Evolutionary conservation across 371 early-diverging fungal species (phyloP).

Genomic region (Mortierella sp.): DNA sequence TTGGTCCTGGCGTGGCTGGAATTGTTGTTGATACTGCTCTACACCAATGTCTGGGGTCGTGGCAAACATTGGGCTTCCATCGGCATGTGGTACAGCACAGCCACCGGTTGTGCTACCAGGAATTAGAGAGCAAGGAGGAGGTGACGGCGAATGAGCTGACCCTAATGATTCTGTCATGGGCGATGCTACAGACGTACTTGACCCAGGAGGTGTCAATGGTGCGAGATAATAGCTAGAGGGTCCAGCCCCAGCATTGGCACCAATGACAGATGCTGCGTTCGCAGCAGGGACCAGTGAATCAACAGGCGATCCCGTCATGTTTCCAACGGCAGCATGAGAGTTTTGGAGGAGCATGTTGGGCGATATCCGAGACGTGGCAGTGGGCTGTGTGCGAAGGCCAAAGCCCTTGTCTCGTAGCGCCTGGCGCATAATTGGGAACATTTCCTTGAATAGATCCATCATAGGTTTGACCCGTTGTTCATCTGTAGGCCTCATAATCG

Average conservation of each 20-base stretch:
- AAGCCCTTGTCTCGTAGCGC: conserved; percentile 50
- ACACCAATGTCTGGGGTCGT: not conserved
- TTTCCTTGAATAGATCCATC: conserved; percentile 49
- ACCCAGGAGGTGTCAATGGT: conserved; percentile 50
- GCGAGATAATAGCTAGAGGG: conserved; percentile 41
- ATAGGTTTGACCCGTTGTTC: conserved; percentile 48
- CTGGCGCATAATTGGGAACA: conserved; percentile 51
- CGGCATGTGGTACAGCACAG: conserved; percentile 6
- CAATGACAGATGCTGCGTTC: conserved; percentile 29
- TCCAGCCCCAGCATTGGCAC: conserved; percentile 10
- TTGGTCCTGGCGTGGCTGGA: conserved; percentile 12
- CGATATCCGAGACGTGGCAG: conserved; percentile 37
- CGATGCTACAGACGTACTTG: conserved; percentile 26
- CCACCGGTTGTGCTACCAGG: conserved; percentile 2
- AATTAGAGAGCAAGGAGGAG: conserved; percentile 24
- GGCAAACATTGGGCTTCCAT: conserved; percentile 13
- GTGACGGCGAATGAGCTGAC: conserved; percentile 41
- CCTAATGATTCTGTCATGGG: conserved; percentile 45
- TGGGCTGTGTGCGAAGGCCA: conserved; percentile 47
- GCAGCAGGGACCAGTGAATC: conserved; percentile 22
- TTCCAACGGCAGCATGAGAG: conserved; percentile 12
- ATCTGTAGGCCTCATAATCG: conserved; percentile 26
- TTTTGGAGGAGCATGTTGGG: conserved; percentile 35
- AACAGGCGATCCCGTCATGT: conserved; percentile 8
- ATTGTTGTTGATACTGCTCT: conserved; percentile 24